Evolutionary conservation across 208 protist genomes (phyloP), one percentile per base, ranked within the genome.

Genomic region (Wallacemonas sp.): DNA sequence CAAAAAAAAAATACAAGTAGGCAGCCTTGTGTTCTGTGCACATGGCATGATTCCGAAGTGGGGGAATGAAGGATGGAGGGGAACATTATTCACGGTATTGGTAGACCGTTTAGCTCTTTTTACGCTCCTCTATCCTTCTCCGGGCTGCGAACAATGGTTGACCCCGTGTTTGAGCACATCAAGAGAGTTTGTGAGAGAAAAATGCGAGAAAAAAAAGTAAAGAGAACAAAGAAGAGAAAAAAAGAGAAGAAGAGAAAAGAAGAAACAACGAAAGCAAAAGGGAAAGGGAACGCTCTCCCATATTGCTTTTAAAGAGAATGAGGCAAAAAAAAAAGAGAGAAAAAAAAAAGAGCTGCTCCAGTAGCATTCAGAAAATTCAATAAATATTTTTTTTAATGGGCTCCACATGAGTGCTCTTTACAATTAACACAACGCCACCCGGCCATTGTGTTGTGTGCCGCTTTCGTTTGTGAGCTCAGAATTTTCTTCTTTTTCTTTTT

Each of bases 321-420:
- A 62, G 39, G 4, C 17, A 68, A 46, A 24, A 22, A 53, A 36
- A 70, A 64, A 72, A 12, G 46, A 51, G 53, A 46, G 19, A 44
- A 8, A 54, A 47, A 58, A 26, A 62, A 47, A 31, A 45, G 44
- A n/a, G n/a, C n/a, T n/a, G n/a, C n/a, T n/a, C n/a, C n/a, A n/a
- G n/a, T n/a, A n/a, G n/a, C n/a, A n/a, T n/a, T n/a, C n/a, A n/a
- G n/a, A n/a, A n/a, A n/a, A n/a, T n/a, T n/a, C n/a, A n/a, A n/a
- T n/a, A n/a, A n/a, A n/a, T n/a, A n/a, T n/a, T n/a, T n/a, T n/a
- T n/a, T n/a, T n/a, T n/a, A n/a, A n/a, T n/a, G n/a, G n/a, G n/a
- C n/a, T n/a, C n/a, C n/a, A n/a, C n/a, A n/a, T n/a, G n/a, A n/a
- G n/a, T n/a, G n/a, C n/a, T n/a, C n/a, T n/a, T n/a, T n/a, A n/a